Evolutionary conservation across 345 rosid genomes (phyloP).

Genomic region (Pugionium cornutum): DNA sequence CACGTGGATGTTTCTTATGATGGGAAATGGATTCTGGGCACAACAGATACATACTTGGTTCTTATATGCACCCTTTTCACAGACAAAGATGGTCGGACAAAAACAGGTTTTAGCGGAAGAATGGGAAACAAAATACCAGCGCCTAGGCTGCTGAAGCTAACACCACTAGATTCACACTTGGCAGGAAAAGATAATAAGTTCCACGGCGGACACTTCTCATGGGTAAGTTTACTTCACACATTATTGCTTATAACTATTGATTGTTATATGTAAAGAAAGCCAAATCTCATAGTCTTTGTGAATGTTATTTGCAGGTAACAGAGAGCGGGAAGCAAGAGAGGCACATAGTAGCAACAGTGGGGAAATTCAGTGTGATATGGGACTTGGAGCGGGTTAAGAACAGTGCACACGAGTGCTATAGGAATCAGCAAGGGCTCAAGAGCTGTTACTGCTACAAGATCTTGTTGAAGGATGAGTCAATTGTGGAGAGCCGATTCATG

Average conservation of each 20-base stretch:
- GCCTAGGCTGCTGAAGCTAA: constrained; percentile 87
- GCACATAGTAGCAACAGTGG: constrained; percentile 85
- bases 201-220: constrained; percentile 93
- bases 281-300: constrained; percentile 18
- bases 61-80: constrained; percentile 90
- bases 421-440: constrained; percentile 87
- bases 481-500: constrained; percentile 97
- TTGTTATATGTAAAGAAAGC: not conserved
- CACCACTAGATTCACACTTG: constrained; percentile 88
- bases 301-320: constrained; percentile 62
- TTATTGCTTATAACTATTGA: not conserved
- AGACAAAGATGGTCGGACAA: constrained; percentile 85
- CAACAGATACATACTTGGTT: constrained; percentile 80
- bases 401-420: constrained; percentile 77
- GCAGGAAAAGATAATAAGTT: constrained; percentile 82
- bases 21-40: constrained; percentile 95
- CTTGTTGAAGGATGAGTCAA: constrained; percentile 86
- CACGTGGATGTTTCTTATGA: constrained; percentile 88
- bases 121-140: constrained; percentile 96
- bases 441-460: constrained; percentile 97
- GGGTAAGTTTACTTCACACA: constrained; percentile 61
- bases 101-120: constrained; percentile 85
- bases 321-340: constrained; percentile 92
- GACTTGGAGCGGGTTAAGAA: constrained; percentile 96
- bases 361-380: constrained; percentile 97